Base-by-base conservation (phyloP, 768 basidiomycete genomes). In the Termitomyces bulborhizus region DNA sequence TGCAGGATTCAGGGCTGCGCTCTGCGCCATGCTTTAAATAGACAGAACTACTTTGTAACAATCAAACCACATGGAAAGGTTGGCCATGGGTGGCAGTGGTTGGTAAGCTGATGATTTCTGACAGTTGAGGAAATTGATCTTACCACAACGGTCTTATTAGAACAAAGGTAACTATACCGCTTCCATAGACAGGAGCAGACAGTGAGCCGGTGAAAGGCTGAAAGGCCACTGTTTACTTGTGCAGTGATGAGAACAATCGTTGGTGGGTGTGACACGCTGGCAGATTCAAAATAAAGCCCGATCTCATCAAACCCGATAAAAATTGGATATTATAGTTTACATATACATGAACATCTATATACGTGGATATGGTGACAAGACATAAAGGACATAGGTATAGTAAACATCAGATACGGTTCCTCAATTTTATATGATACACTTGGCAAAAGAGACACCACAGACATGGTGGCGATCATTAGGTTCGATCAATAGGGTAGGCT, bases 1-100 rank as follows among this genome's bases (percentile, higher is more conserved):
- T 58, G 88, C 78, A 60, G 90, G 88, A 70, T 91, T 90, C 63
- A 91, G 74, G 57, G 86, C 78, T 64, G 81, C 85, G 64, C 83
- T 88, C 78, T 82, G 84, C 59, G 86, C 84, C 85, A 90, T 88
- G 66, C 71, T 73, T 66, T 60, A 61, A 56, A 59, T 66, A 58
- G 59, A 60, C 60, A 62, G 66, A 68, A 69, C 66, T 68, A 65
- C 58, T 64, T 65, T 61, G 63, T 66, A 71, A 69, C 71, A 69
- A 74, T 69, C 71, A 68, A 68, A 58, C 59, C 66, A 67, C 65
- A 69, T 60, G 65, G 66, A 65, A 64, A 60, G 57, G 53, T 59
- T 51, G 57, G 58, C 57, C 60, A 65, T 53, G 56, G 68, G 66
- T 65, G 66, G 67, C 69, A 65, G 68, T 52, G 55, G 68, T 69